Conservation (phyloP, 108 stramenopile species). For the Skeletonema marinoi region DNA sequence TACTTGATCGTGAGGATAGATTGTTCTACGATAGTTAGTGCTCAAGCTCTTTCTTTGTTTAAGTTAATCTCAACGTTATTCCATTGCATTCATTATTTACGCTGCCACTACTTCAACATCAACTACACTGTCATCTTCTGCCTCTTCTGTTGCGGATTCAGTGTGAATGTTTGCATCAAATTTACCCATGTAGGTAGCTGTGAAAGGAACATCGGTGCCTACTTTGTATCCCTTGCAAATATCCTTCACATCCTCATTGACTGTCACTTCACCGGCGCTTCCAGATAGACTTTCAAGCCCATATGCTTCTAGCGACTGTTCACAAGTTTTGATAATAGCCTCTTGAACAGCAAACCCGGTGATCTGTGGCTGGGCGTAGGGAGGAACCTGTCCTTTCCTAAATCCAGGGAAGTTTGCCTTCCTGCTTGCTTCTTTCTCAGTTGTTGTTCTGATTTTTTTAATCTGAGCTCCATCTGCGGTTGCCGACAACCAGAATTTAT, state of each 20-base stretch:
- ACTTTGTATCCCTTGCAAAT: slow-evolving; percentile 78
- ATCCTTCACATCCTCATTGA: slow-evolving; percentile 74
- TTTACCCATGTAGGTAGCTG: slow-evolving; percentile 70
- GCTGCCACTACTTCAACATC: slow-evolving; percentile 45
- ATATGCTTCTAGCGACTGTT: slow-evolving; percentile 69
- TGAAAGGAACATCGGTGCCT: slow-evolving; percentile 71
- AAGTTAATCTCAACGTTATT: neutral
- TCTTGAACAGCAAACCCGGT: slow-evolving; percentile 82
- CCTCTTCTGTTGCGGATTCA: neutral
- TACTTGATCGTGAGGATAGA: neutral
- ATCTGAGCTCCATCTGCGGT: slow-evolving; percentile 61
- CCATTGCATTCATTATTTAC: neutral
- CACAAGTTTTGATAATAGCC: slow-evolving; percentile 75
- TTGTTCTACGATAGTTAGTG: neutral
- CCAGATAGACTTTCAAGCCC: slow-evolving; percentile 74
- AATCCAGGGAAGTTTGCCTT: slow-evolving; percentile 90
- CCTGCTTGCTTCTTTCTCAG: slow-evolving; percentile 79
- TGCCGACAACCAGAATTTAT: slow-evolving; percentile 77
- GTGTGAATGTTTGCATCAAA: slow-evolving; percentile 40
- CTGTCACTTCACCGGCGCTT: slow-evolving; percentile 59
- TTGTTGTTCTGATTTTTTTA: slow-evolving; percentile 57
- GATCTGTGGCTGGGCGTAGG: slow-evolving; percentile 86
- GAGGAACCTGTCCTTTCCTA: slow-evolving; percentile 84
- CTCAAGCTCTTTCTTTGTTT: neutral
- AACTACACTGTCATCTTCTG: slow-evolving; percentile 32